Evolutionary conservation across 768 basidiomycete species (phyloP).

Genomic region (Artomyces pyxidatus): DNA sequence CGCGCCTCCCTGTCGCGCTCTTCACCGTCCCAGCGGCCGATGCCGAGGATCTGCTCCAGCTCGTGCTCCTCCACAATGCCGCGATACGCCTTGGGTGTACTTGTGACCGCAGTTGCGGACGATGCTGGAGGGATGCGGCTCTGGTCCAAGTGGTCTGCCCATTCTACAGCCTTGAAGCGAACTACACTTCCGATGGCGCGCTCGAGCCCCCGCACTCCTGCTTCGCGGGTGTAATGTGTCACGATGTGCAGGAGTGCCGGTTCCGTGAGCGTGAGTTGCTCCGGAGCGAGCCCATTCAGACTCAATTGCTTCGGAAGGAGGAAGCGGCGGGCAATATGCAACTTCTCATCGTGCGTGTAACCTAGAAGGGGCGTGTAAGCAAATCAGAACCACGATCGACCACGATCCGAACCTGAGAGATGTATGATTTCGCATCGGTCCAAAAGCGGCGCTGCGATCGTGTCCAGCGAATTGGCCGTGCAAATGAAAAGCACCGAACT

Average conservation of each 20-base stretch:
- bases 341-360: conserved; percentile 87
- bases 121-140: too few species aligned
- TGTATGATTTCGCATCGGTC: conserved; percentile 89
- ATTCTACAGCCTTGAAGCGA: conserved; percentile 89
- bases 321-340: conserved; percentile 81
- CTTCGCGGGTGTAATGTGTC: conserved; percentile 81
- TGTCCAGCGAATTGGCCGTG: conserved; percentile 85
- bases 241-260: conserved; percentile 65
- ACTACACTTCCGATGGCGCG: conserved; percentile 83
- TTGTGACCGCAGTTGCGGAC: conserved; percentile 9
- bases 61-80: conserved; percentile 57
- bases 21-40: conserved; percentile 72
- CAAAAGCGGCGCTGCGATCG: conserved; percentile 78
- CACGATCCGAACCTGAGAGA: conserved; percentile 45
- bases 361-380: conserved; percentile 28
- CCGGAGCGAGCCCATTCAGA: conserved; percentile 63
- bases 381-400: neutral
- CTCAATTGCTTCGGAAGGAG: conserved; percentile 82
- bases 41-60: conserved; percentile 78
- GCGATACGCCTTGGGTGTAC: conserved; percentile 38
- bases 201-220: conserved; percentile 87
- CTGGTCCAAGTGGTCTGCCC: conserved; percentile 58
- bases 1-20: conserved; percentile 69
- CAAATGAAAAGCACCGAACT: conserved; percentile 89
- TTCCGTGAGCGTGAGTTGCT: conserved; percentile 59